These are phyloP conservation scores for Pyrus pyrifolia DNA, from an alignment of 306 rosid genomes.

Conservation along the genomic window DNA sequence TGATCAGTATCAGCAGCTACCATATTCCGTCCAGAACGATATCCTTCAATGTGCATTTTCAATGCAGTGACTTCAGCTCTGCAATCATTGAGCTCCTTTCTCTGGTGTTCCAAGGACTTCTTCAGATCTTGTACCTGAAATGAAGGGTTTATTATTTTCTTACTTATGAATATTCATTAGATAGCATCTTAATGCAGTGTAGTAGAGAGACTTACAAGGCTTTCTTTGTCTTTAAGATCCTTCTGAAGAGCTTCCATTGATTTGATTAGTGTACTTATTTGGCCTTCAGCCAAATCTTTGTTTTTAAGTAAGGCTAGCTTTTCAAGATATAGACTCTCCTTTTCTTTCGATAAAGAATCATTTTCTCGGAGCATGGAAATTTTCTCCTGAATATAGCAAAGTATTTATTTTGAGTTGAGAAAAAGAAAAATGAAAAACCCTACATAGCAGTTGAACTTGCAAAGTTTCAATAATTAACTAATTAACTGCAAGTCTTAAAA, in stretches of 20 bases:
- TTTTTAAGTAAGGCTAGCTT: slow-evolving; percentile 48
- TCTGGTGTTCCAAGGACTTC: slow-evolving; percentile 70
- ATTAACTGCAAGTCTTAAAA: background rate
- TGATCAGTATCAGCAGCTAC: slow-evolving; percentile 34
- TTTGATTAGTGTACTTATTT: slow-evolving; percentile 59
- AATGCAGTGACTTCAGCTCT: slow-evolving; percentile 83
- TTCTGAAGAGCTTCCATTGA: slow-evolving; percentile 73
- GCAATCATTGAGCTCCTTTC: slow-evolving; percentile 73
- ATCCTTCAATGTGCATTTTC: slow-evolving; percentile 79
- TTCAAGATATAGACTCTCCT: slow-evolving; percentile 55
- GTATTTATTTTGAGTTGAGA: background rate
- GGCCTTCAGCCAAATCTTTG: slow-evolving; percentile 63
- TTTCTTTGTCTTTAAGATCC: slow-evolving; percentile 80
- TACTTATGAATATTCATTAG: slow-evolving; percentile 7
- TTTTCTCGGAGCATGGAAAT: slow-evolving; percentile 57
- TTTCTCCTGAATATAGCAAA: slow-evolving; percentile 64
- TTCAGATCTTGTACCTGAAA: slow-evolving; percentile 69
- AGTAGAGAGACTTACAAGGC: slow-evolving; percentile 44
- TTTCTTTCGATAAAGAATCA: slow-evolving; percentile 52
- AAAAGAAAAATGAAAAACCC: background rate
- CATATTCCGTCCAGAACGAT: slow-evolving; percentile 36
- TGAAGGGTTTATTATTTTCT: slow-evolving; percentile 15
- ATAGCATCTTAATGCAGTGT: slow-evolving; percentile 16
- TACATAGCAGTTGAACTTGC: background rate
- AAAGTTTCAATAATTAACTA: background rate